Base-by-base conservation (phyloP, 768 basidiomycete species). In the Suillus hirtellus region DNA sequence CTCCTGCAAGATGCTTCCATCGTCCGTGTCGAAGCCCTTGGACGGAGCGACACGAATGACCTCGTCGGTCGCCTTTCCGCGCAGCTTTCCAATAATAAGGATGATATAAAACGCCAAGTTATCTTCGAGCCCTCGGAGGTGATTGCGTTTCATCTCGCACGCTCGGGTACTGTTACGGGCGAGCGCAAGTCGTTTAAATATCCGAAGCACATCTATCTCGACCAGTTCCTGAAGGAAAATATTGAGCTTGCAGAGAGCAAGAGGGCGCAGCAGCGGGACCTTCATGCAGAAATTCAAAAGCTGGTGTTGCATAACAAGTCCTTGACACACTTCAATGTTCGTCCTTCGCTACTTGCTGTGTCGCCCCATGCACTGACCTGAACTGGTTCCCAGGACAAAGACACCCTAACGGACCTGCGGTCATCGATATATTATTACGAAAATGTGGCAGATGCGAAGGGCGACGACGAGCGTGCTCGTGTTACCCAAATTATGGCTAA, bases 361-460 rank as follows among this genome's bases (percentile, higher is more conserved):
- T 66, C 40, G 61, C 47, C 17, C 27, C 19, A 0, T 46, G 12
- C 19, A 27, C 10, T 54, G 24, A 61, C 17, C 27, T 63, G 56
- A 21, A 43, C 27, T 63, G 31, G 65, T 61, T 31, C 62, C 7
- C 63, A 93, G 90, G 81, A 82, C 54, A 78, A 82, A 67, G 89
- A 93, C 69, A 81, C 85, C 1, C 69, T 92, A 38, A 81, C 84
- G 43, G 84, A 88, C 66, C 72, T 93, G 47, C 81, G 81, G 10
- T 82, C 86, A 3, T 76, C 86, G 1, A 79, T 92, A 38, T 77
- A 89, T 63, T 94, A 93, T 69, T 92, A 86, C 70, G 89, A 92
- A 71, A 76, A 86, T 60, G 78, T 93, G 17, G 88, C 88, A 1
- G 72, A 83, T 40, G 70, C 78, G 46, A 77, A 75, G 21, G 82